A percentile compares a stretch with the other conserved stretches of the same genome.
phyloP scores from a whole-genome alignment of 2,329 filamentous ascomycete genomes.

The Bimuria novae-zelandiae region DNA sequence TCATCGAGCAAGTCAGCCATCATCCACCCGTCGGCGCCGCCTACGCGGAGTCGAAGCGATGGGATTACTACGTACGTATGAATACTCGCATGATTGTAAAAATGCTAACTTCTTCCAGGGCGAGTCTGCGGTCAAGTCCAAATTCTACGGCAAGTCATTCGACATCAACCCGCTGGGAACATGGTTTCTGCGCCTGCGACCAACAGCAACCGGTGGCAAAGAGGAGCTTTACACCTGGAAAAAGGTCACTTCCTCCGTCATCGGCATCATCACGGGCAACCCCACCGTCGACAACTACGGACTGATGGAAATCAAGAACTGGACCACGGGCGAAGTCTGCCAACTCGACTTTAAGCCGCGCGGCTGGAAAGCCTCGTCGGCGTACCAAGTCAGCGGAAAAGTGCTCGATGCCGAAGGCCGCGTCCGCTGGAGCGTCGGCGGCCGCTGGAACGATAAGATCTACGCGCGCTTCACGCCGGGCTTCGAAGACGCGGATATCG shows the following conservation, averaged over 20 bases:
- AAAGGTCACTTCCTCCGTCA: conserved; percentile 96
- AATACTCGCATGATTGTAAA: not conserved
- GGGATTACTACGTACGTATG: conserved; percentile 80
- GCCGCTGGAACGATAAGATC: conserved; percentile 96
- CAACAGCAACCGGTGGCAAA: conserved; percentile 65
- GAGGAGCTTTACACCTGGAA: conserved; percentile 98
- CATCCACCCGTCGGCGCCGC: conserved; percentile 94
- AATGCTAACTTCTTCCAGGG: conserved; percentile 58
- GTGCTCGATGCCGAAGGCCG: conserved; percentile 79
- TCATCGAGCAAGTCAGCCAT: conserved; percentile 97
- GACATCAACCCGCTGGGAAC: conserved; percentile 96
- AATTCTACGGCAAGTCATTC: conserved; percentile 97
- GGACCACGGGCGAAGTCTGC: conserved; percentile 91
- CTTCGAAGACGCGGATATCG: conserved; percentile 73
- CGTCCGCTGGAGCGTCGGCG: conserved; percentile 86
- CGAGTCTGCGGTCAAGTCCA: conserved; percentile 92
- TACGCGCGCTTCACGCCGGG: conserved; percentile 93
- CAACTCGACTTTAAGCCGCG: conserved; percentile 90
- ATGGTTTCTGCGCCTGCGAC: conserved; percentile 89
- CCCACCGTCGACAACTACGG: conserved; percentile 98
- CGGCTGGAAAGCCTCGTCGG: conserved; percentile 92
- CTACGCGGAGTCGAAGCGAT: conserved; percentile 87
- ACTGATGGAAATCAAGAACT: conserved; percentile 95
- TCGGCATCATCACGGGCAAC: conserved; percentile 96
- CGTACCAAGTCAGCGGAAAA: conserved; percentile 86